Conservation (phyloP, 1,284 basidiomycete genomes). For the Rhodofomes roseus region DNA sequence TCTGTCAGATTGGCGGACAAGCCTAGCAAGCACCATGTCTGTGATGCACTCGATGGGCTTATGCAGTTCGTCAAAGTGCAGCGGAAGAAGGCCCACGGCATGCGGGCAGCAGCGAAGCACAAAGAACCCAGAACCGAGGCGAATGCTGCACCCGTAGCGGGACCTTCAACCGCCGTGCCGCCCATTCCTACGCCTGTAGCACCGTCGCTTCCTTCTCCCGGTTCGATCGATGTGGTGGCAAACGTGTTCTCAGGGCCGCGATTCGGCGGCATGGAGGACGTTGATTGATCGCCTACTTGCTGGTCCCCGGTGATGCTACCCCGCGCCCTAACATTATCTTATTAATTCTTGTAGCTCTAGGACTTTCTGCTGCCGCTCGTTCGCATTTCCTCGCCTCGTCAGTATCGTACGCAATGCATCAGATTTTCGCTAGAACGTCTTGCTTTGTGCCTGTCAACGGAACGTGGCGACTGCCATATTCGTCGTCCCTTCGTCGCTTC, state of each 20-base stretch:
- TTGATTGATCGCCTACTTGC: slow-evolving; percentile 13
- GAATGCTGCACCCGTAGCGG: background rate
- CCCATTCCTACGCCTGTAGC: background rate
- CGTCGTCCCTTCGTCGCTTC: background rate
- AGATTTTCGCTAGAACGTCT: background rate
- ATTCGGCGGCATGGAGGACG: slow-evolving; percentile 19
- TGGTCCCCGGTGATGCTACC: background rate
- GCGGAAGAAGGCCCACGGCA: slow-evolving; percentile 26
- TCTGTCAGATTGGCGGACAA: slow-evolving; percentile 44
- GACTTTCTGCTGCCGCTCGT: background rate
- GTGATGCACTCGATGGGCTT: slow-evolving; percentile 47
- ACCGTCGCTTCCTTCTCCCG: background rate
- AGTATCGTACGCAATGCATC: background rate
- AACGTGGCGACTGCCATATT: background rate
- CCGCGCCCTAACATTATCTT: background rate
- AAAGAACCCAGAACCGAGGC: background rate
- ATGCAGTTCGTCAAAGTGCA: slow-evolving; percentile 48
- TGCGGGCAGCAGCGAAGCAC: background rate
- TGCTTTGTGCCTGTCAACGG: background rate
- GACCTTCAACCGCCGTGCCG: background rate
- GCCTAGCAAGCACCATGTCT: slow-evolving; percentile 47
- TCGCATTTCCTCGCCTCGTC: background rate
- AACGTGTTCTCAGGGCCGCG: slow-evolving; percentile 2
- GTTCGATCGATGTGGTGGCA: background rate
- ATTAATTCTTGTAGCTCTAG: slow-evolving; percentile 5